phyloP scores from a whole-genome alignment of 352 stramenopile species.

The Phytopythium sindhum region DNA sequence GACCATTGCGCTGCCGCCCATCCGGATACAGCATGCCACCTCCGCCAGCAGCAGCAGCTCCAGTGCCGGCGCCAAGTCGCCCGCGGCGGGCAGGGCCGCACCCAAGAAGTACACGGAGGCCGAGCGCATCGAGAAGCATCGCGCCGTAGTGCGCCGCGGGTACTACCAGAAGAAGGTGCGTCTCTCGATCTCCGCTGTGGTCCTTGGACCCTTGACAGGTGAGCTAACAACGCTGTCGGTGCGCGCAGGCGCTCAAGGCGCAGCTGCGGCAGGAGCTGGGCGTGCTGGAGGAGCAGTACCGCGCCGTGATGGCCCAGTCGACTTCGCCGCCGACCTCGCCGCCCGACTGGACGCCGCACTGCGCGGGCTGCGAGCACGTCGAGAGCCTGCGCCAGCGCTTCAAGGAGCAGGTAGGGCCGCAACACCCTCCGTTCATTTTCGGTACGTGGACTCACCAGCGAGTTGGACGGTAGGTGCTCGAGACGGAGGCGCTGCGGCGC shows the following conservation, averaged over 20 bases:
- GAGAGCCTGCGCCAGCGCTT: slow-evolving; percentile 3
- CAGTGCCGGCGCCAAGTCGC: slow-evolving; percentile 1
- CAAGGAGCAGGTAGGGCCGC: slow-evolving; percentile 8
- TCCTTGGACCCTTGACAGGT: not conserved
- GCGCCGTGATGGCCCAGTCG: slow-evolving; percentile 17
- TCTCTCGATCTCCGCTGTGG: not conserved
- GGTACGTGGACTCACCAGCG: slow-evolving; percentile 5
- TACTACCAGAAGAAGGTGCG: slow-evolving; percentile 34
- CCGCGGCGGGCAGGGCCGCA: not conserved
- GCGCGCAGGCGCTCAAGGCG: slow-evolving; percentile 16
- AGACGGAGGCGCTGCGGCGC: slow-evolving; percentile 20
- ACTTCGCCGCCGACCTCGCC: not conserved
- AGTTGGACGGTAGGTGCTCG: slow-evolving; percentile 18
- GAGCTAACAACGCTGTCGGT: not conserved
- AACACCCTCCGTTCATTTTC: slow-evolving; percentile 4
- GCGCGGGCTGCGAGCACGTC: slow-evolving; percentile 9
- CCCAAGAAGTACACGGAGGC: slow-evolving; percentile 15
- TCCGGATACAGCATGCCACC: not conserved
- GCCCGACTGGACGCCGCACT: not conserved
- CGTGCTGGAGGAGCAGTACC: slow-evolving; percentile 24
- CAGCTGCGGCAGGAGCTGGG: slow-evolving; percentile 23
- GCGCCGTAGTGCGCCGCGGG: slow-evolving; percentile 24
- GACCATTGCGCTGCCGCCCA: not conserved
- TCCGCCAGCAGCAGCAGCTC: not conserved
- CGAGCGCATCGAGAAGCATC: slow-evolving; percentile 26